These are phyloP conservation scores for Fraxinus excelsior DNA, from an alignment of 257 asterid genomes.

Conservation along the genomic window DNA sequence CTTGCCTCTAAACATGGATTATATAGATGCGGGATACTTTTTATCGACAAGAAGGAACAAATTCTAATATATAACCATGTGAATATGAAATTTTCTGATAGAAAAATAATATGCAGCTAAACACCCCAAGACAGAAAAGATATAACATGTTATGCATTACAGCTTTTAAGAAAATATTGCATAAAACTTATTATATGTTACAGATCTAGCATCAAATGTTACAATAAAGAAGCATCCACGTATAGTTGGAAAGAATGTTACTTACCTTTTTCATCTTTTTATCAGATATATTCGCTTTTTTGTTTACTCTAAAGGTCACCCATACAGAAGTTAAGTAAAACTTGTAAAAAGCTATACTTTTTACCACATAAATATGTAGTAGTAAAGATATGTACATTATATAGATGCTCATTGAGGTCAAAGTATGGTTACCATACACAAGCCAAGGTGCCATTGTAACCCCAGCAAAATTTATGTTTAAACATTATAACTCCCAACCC, in stretches of 20 bases:
- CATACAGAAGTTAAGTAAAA: conserved; percentile 1
- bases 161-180: neutral
- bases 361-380: neutral
- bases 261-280: neutral
- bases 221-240: neutral
- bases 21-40: too few relatives aligned
- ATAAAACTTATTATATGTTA: too few relatives aligned
- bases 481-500: conserved; percentile 60
- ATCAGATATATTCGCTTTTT: conserved; percentile 11
- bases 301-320: neutral
- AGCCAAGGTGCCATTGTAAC: neutral
- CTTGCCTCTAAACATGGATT: neutral
- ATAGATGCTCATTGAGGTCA: neutral
- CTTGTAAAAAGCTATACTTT: conserved; percentile 10
- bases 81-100: neutral
- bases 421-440: neutral
- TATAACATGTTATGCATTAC: neutral
- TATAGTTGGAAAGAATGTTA: neutral
- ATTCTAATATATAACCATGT: neutral
- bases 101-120: neutral
- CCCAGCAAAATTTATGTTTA: neutral
- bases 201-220: too few relatives aligned
- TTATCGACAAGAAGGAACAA: too few relatives aligned
- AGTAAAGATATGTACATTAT: conserved; percentile 5
- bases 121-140: too few relatives aligned